phyloP scores from a whole-genome alignment of 2,329 filamentous ascomycete genomes.

The Botrytis hyacinthi region DNA sequence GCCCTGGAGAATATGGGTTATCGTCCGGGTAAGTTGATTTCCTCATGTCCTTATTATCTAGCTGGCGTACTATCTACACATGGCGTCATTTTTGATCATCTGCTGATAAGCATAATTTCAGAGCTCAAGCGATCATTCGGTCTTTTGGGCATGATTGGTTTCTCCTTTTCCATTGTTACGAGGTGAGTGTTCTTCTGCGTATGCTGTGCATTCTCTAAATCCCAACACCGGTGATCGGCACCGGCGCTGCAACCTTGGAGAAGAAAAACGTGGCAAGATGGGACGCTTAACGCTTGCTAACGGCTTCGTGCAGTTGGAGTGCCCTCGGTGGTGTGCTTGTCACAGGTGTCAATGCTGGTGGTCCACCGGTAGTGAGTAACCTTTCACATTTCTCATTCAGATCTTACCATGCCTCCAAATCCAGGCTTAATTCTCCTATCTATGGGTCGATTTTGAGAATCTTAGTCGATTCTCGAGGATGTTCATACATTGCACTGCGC shows the following conservation, averaged over 20 bases:
- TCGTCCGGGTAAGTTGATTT: slow-evolving; percentile 28
- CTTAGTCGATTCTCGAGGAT: background rate
- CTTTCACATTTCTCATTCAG: slow-evolving; percentile 14
- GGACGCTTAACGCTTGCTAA: slow-evolving; percentile 26
- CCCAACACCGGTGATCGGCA: slow-evolving; percentile 21
- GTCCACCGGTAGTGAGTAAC: slow-evolving; percentile 47
- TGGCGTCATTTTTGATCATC: slow-evolving; percentile 13
- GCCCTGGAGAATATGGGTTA: slow-evolving; percentile 32
- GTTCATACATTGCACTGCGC: slow-evolving; percentile 6
- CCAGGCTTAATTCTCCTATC: slow-evolving; percentile 20
- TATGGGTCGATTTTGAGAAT: slow-evolving; percentile 11
- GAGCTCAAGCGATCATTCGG: slow-evolving; percentile 57
- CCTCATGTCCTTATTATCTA: background rate
- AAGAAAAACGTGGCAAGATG: slow-evolving; percentile 23
- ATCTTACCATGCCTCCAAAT: slow-evolving; percentile 3
- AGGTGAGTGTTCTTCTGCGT: slow-evolving; percentile 37
- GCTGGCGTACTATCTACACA: background rate
- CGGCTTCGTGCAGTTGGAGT: slow-evolving; percentile 46
- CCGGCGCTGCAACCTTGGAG: slow-evolving; percentile 6
- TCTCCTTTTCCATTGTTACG: slow-evolving; percentile 58
- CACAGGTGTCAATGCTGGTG: slow-evolving; percentile 53
- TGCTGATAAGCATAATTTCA: slow-evolving; percentile 30
- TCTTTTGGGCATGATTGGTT: slow-evolving; percentile 56
- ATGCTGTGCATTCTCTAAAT: slow-evolving; percentile 24
- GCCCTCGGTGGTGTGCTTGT: slow-evolving; percentile 56